Conservation (phyloP, 2,329 filamentous ascomycete genomes). For the Sclerotinia sclerotiorum region DNA sequence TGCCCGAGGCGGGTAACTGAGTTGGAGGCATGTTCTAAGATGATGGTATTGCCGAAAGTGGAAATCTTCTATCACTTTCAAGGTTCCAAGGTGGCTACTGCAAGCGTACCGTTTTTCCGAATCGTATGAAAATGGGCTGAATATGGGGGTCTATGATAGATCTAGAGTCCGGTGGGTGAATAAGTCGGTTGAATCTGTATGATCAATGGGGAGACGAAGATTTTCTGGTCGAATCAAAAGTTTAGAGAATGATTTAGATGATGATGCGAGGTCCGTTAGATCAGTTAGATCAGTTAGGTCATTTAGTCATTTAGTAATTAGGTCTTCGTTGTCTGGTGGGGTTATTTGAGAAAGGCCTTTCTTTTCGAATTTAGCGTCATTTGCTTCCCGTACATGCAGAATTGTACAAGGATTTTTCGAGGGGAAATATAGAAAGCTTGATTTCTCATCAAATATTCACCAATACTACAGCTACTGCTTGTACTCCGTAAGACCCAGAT, state of each 20-base stretch:
- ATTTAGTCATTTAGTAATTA: not conserved
- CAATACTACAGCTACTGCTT: too few relatives aligned
- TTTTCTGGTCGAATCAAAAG: not conserved
- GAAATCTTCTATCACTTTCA: not conserved
- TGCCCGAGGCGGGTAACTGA: slow-evolving; percentile 46
- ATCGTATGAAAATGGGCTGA: not conserved
- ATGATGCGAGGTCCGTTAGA: slow-evolving; percentile 5
- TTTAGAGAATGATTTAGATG: not conserved
- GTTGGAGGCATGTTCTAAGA: slow-evolving; percentile 42
- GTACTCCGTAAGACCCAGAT: too few relatives aligned
- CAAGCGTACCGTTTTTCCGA: not conserved
- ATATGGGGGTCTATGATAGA: not conserved
- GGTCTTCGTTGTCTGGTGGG: not conserved
- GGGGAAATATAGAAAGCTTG: slow-evolving; percentile 4
- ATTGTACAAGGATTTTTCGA: not conserved
- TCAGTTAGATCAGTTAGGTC: not conserved
- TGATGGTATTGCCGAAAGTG: slow-evolving; percentile 2
- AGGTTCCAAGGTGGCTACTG: not conserved
- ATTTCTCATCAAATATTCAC: not conserved
- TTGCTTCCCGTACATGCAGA: not conserved
- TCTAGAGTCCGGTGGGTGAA: not conserved
- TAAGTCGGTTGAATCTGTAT: not conserved
- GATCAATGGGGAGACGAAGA: slow-evolving; percentile 2
- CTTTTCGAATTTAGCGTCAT: slow-evolving; percentile 6
- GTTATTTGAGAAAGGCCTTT: not conserved